phyloP scores from a whole-genome alignment of 2,329 filamentous ascomycete species.

The Orbilia quercus region DNA sequence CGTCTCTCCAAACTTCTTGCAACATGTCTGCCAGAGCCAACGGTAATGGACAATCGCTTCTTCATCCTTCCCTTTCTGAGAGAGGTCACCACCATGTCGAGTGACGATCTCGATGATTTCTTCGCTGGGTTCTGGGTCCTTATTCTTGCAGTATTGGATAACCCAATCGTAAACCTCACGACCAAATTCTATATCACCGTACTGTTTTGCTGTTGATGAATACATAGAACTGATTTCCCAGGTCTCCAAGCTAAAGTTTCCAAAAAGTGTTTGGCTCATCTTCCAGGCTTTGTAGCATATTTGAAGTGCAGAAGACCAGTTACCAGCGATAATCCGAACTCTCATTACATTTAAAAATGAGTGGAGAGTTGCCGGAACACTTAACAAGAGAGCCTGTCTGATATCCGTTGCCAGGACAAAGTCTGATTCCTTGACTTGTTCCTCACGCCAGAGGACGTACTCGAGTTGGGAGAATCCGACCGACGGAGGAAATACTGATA shows the following conservation, averaged over 20 bases:
- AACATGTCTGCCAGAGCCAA: constrained; percentile 37
- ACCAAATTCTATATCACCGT: constrained; percentile 29
- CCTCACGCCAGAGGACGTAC: constrained; percentile 31
- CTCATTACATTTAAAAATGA: constrained; percentile 39
- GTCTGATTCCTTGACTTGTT: constrained; percentile 31
- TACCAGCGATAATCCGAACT: constrained; percentile 6
- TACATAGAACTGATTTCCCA: constrained; percentile 27
- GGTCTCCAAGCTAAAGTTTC: constrained; percentile 13
- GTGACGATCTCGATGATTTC: constrained; percentile 36
- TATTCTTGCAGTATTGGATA: constrained; percentile 18
- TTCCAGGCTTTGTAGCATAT: constrained; percentile 41
- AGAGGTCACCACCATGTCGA: constrained; percentile 20
- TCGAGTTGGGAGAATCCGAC: constrained; percentile 35
- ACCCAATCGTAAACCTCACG: constrained; percentile 45
- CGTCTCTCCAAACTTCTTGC: constrained; percentile 26
- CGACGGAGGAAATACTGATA: constrained; percentile 27
- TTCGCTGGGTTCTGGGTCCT: not conserved
- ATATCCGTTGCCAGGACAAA: constrained; percentile 29
- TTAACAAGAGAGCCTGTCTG: constrained; percentile 43
- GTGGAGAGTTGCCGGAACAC: constrained; percentile 36
- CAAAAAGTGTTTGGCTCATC: constrained; percentile 36
- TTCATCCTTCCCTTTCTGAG: constrained; percentile 13
- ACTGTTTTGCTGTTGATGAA: constrained; percentile 16
- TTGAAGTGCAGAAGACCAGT: constrained; percentile 19
- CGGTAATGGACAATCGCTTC: constrained; percentile 43